A percentile compares a stretch with the other conserved stretches of the same genome.
Conservation (phyloP, 2,329 filamentous ascomycete genomes). For the Penicillium concentricum region DNA sequence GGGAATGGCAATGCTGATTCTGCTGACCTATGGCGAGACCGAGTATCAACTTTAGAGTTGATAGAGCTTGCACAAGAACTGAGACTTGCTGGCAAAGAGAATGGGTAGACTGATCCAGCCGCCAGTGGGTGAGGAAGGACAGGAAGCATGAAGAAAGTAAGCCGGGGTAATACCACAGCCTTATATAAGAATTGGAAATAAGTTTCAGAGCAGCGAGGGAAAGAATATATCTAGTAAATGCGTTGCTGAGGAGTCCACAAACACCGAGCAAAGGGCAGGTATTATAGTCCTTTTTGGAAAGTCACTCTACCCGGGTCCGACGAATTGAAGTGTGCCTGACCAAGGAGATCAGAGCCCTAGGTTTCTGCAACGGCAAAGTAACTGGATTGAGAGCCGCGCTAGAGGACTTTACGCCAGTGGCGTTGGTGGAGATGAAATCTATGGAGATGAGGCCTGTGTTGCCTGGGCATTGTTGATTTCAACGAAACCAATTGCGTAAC, state of each 20-base stretch:
- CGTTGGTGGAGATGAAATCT: slow-evolving; percentile 14
- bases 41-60: slow-evolving; percentile 32
- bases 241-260: neutral
- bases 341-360: slow-evolving; percentile 10
- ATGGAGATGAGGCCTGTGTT: slow-evolving; percentile 12
- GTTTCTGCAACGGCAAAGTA: slow-evolving; percentile 14
- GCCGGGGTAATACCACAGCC: slow-evolving; percentile 1
- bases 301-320: slow-evolving; percentile 5
- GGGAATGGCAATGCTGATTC: slow-evolving; percentile 12
- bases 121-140: slow-evolving; percentile 29
- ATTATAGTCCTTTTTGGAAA: slow-evolving; percentile 2
- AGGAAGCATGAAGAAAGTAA: slow-evolving; percentile 32
- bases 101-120: slow-evolving; percentile 33
- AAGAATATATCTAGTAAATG: neutral
- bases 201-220: neutral
- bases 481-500: slow-evolving; percentile 11
- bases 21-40: slow-evolving; percentile 39
- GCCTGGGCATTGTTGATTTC: slow-evolving; percentile 6
- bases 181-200: slow-evolving; percentile 1
- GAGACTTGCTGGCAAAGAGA: slow-evolving; percentile 30
- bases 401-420: slow-evolving; percentile 17
- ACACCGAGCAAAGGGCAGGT: neutral
- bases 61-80: slow-evolving; percentile 31
- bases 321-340: slow-evolving; percentile 22
- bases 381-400: slow-evolving; percentile 27